Conservation (phyloP, 2,329 filamentous ascomycete species). For the Epichloe uncinata region DNA sequence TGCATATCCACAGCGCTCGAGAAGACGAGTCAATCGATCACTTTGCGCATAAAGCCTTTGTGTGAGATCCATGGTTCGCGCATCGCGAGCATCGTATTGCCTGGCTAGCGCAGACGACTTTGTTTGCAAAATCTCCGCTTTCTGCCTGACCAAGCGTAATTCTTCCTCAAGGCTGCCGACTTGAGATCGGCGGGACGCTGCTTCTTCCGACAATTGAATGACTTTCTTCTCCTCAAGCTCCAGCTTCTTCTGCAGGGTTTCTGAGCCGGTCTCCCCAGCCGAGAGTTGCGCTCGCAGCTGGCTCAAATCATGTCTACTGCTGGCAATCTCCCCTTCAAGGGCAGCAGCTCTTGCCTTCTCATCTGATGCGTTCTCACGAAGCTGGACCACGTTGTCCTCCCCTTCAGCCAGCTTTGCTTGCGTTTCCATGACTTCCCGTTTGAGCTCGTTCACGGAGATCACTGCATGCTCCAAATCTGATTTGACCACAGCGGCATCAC, state of each 20-base stretch:
- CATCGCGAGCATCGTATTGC: conserved; percentile 56
- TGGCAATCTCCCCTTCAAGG: conserved; percentile 43
- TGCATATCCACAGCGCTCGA: conserved; percentile 78
- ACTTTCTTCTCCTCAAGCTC: conserved; percentile 64
- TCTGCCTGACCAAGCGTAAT: conserved; percentile 53
- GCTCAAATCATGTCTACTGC: conserved; percentile 56
- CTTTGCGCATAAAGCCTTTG: conserved; percentile 73
- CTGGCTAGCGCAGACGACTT: conserved; percentile 36
- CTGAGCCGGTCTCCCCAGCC: conserved; percentile 73
- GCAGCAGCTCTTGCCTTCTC: conserved; percentile 41
- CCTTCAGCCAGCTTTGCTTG: conserved; percentile 38
- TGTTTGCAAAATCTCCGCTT: conserved; percentile 40
- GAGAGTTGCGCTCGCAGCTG: conserved; percentile 58
- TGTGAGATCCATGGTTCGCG: conserved; percentile 69
- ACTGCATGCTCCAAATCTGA: conserved; percentile 51
- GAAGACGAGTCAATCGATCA: conserved; percentile 65
- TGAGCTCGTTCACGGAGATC: conserved; percentile 39
- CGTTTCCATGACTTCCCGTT: conserved; percentile 40
- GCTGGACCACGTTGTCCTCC: conserved; percentile 35
- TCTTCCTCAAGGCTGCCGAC: conserved; percentile 66
- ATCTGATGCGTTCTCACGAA: conserved; percentile 39
- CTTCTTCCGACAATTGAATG: conserved; percentile 51
- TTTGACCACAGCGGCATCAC: conserved; percentile 44
- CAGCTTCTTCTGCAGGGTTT: conserved; percentile 60
- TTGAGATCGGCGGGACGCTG: conserved; percentile 64